These are phyloP conservation scores for Acanthamoeba rhysodes DNA, from an alignment of 208 protist species.

Conservation along the genomic window DNA sequence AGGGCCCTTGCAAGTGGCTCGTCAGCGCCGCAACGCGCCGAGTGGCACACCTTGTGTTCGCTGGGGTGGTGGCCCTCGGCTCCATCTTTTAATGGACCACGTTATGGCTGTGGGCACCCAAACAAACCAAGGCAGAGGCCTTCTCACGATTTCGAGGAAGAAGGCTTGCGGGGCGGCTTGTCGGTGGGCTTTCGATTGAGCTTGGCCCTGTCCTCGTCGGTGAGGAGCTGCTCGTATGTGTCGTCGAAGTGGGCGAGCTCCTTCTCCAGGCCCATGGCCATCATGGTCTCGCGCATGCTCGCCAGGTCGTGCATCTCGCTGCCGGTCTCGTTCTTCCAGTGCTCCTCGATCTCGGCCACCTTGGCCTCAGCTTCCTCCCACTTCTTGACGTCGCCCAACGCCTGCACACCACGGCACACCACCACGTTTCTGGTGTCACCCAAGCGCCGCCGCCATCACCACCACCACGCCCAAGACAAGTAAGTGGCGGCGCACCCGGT, in stretches of 20 bases:
- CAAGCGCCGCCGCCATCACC: too few species aligned
- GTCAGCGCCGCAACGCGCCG: too few species aligned
- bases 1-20: too few species aligned
- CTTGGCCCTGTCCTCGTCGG: background rate
- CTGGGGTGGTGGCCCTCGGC: too few species aligned
- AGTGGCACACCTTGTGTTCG: too few species aligned
- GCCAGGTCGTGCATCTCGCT: background rate
- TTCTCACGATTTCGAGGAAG: too few species aligned
- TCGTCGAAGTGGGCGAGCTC: constrained; percentile 19
- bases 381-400: background rate
- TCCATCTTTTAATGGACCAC: background rate
- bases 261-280: constrained; percentile 27
- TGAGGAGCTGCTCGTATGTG: background rate
- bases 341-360: background rate
- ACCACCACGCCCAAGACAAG: background rate
- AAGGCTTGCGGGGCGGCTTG: background rate
- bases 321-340: background rate
- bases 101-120: too few species aligned
- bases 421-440: too few species aligned
- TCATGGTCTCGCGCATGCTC: background rate
- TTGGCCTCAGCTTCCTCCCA: background rate
- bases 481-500: background rate
- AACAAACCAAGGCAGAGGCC: too few species aligned
- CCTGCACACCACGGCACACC: background rate
- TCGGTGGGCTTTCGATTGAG: background rate